Percentiles rank a stretch among this genome's conserved stretches.
These are phyloP conservation scores for Cercospora sp. DNA, from an alignment of 2,329 filamentous ascomycete species.

Conservation along the genomic window DNA sequence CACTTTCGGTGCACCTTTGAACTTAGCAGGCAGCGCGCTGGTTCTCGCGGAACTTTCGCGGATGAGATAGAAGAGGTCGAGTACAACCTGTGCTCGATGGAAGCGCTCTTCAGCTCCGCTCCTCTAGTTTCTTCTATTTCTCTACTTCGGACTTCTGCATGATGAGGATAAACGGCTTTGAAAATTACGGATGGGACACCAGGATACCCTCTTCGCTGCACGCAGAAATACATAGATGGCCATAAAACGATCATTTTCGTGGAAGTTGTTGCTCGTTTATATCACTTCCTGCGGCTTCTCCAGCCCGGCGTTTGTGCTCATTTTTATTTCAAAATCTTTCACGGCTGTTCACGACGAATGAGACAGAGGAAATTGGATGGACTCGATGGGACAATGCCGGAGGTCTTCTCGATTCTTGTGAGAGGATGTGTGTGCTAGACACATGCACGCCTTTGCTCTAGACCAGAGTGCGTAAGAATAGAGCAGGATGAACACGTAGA, in stretches of 20 bases:
- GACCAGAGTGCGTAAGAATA: background rate
- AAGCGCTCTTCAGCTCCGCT: background rate
- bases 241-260: background rate
- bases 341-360: background rate
- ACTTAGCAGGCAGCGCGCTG: background rate
- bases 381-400: background rate
- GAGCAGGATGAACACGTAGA: background rate
- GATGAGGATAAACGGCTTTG: background rate
- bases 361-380: background rate
- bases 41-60: background rate
- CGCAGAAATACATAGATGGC: slow-evolving; percentile 1
- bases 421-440: background rate
- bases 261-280: background rate
- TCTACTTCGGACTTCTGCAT: background rate
- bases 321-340: background rate
- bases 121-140: background rate
- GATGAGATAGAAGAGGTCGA: background rate
- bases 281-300: background rate
- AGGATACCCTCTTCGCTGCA: background rate
- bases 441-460: background rate
- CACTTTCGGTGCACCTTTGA: background rate
- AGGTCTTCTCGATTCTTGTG: background rate
- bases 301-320: background rate
- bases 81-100: background rate
- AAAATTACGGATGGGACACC: background rate